These are phyloP conservation scores for Phialocephala subalpina DNA, from an alignment of 2,329 filamentous ascomycete genomes.

Conservation along the genomic window DNA sequence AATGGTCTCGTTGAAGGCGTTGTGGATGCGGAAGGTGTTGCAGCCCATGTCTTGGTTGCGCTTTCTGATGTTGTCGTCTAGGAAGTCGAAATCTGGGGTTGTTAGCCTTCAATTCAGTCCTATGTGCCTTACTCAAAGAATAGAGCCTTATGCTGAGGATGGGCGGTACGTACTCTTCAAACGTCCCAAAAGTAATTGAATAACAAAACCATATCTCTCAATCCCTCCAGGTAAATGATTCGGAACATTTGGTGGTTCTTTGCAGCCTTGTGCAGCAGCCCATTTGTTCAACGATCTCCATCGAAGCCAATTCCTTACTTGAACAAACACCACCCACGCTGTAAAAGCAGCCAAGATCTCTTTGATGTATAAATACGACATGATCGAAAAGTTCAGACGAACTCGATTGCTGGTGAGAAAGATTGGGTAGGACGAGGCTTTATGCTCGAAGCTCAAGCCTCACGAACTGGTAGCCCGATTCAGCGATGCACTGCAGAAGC, in stretches of 20 bases:
- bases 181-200: neutral
- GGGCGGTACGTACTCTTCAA: constrained; percentile 2
- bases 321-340: constrained; percentile 25
- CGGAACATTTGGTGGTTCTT: constrained; percentile 20
- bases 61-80: constrained; percentile 33
- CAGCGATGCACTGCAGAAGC: neutral
- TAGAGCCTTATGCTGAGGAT: neutral
- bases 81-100: constrained; percentile 32
- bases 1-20: constrained; percentile 43
- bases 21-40: constrained; percentile 27
- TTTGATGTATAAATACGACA: constrained; percentile 23
- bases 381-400: constrained; percentile 2
- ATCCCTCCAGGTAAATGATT: constrained; percentile 32
- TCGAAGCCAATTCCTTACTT: constrained; percentile 25
- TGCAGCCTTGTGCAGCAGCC: constrained; percentile 34
- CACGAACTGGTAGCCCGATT: neutral
- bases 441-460: no score
- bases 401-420: neutral
- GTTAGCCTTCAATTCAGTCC: constrained; percentile 14
- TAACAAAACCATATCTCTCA: constrained; percentile 27
- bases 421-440: neutral
- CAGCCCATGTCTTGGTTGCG: constrained; percentile 24
- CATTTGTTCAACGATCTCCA: constrained; percentile 34
- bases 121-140: neutral
- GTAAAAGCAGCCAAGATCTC: constrained; percentile 16